Percentiles rank a stretch among this genome's conserved stretches.
Evolutionary conservation across 768 basidiomycete species (phyloP).

Genomic region (Gautieria morchelliformis): DNA sequence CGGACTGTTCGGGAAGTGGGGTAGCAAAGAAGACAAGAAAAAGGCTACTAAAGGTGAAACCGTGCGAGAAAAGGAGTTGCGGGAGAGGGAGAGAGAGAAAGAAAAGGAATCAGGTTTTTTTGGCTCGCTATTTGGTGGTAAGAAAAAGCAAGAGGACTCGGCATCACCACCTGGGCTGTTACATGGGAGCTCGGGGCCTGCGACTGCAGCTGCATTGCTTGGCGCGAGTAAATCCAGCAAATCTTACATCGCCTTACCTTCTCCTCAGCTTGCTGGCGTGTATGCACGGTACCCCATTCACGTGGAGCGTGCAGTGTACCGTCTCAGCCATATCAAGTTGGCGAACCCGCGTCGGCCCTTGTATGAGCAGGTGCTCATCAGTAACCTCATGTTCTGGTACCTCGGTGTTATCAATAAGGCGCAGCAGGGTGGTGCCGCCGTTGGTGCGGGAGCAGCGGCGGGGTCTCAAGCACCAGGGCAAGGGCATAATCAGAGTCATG

Average conservation of each 20-base stretch:
- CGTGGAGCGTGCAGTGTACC: conserved; percentile 95
- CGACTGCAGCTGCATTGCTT: conserved; percentile 79
- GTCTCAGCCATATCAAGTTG: conserved; percentile 95
- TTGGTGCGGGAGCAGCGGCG: conserved; percentile 18
- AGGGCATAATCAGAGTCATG: conserved; percentile 5
- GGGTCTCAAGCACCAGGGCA: conserved; percentile 7
- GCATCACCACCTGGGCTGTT: conserved; percentile 26
- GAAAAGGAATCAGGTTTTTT: conserved; percentile 83
- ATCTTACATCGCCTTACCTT: conserved; percentile 47
- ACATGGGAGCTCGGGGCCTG: conserved; percentile 52
- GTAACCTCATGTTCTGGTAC: conserved; percentile 99
- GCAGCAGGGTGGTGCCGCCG: conserved; percentile 30
- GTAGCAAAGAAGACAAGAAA: conserved; percentile 54
- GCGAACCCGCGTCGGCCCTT: conserved; percentile 94
- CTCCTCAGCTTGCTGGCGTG: conserved; percentile 35
- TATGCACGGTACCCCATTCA: conserved; percentile 93
- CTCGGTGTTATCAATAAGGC: conserved; percentile 95
- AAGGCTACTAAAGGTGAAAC: conserved; percentile 24
- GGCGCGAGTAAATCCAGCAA: conserved; percentile 79
- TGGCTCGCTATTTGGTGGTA: conserved; percentile 80
- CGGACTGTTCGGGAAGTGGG: conserved; percentile 55
- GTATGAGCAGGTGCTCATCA: conserved; percentile 92
- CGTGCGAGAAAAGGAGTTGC: conserved; percentile 23
- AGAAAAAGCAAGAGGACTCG: conserved; percentile 78
- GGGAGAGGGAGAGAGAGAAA: conserved; percentile 40